These are phyloP conservation scores for Aurinia saxatilis DNA, from an alignment of 345 rosid species.

Conservation along the genomic window DNA sequence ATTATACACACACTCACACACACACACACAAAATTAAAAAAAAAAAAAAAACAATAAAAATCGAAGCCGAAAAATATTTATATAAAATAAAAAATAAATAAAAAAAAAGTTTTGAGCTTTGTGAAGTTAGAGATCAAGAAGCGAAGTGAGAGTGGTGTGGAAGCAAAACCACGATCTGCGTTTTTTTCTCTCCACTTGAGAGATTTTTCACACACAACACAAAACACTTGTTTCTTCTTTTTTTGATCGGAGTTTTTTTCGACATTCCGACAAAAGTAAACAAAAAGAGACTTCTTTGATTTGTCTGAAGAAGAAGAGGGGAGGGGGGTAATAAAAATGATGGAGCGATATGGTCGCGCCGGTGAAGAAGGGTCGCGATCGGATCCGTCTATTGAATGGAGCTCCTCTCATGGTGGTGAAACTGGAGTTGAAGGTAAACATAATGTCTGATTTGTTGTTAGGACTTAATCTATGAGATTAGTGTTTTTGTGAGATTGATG, in stretches of 20 bases:
- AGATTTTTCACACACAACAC: background rate
- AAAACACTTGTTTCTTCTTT: conserved; percentile 5
- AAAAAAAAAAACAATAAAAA: background rate
- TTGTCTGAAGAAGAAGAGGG: too few relatives aligned
- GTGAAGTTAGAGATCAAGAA: conserved; percentile 25
- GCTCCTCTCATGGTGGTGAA: conserved; percentile 47
- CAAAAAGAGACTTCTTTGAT: background rate
- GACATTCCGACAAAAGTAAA: conserved; percentile 26
- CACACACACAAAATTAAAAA: too few relatives aligned
- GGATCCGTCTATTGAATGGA: conserved; percentile 74
- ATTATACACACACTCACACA: too few relatives aligned
- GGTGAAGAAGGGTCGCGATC: conserved; percentile 52
- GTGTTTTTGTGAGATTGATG: conserved; percentile 8
- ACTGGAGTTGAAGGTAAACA: conserved; percentile 61
- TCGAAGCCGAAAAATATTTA: conserved; percentile 22
- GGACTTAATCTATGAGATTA: conserved; percentile 38
- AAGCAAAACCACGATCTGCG: conserved; percentile 19
- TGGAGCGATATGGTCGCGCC: conserved; percentile 69
- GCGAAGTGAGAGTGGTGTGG: conserved; percentile 28
- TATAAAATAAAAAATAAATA: background rate
- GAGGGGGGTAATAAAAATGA: too few relatives aligned
- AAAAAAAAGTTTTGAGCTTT: conserved; percentile 11
- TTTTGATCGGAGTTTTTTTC: conserved; percentile 40
- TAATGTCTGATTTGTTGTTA: conserved; percentile 17
- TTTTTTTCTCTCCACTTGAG: background rate